Percentiles rank a stretch among this genome's conserved stretches.
These are phyloP conservation scores for Globisporangium abappressorium DNA, from an alignment of 352 stramenopile genomes.

Conservation along the genomic window DNA sequence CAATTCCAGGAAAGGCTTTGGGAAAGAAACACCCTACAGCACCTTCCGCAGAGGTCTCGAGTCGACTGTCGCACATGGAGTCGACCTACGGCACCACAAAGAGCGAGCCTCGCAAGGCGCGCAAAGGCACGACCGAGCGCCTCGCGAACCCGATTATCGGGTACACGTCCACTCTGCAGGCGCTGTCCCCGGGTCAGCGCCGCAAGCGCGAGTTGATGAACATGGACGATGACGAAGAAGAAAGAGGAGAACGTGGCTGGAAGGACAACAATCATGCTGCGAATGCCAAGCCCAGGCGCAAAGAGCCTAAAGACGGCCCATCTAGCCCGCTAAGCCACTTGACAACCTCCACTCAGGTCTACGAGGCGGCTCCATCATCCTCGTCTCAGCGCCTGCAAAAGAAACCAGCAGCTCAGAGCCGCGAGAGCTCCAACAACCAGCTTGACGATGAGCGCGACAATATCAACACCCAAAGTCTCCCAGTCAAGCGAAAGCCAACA, in stretches of 20 bases:
- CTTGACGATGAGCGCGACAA: constrained; percentile 15
- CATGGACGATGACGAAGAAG: constrained; percentile 8
- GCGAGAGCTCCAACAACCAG: constrained; percentile 17
- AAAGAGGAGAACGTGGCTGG: not conserved
- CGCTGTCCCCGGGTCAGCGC: constrained; percentile 50
- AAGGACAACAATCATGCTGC: not conserved
- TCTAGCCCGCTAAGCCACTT: constrained; percentile 20
- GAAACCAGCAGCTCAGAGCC: not conserved
- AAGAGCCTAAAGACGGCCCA: not conserved
- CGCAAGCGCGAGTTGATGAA: constrained; percentile 41
- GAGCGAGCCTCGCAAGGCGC: constrained; percentile 37
- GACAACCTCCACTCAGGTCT: constrained; percentile 11
- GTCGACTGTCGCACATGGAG: constrained; percentile 57
- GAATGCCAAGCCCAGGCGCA: not conserved
- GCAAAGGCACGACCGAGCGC: constrained; percentile 56
- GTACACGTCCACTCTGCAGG: constrained; percentile 60
- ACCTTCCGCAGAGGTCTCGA: not conserved
- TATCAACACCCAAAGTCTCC: not conserved
- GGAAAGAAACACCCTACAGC: not conserved
- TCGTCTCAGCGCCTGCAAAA: constrained; percentile 5
- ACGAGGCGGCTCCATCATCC: constrained; percentile 14
- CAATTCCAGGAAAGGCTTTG: not conserved
- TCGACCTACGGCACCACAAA: constrained; percentile 57
- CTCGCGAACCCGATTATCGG: constrained; percentile 72
- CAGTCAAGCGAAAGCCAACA: not conserved